Conservation (phyloP, 2,329 filamentous ascomycete genomes). For the Fusarium subglutinans region DNA sequence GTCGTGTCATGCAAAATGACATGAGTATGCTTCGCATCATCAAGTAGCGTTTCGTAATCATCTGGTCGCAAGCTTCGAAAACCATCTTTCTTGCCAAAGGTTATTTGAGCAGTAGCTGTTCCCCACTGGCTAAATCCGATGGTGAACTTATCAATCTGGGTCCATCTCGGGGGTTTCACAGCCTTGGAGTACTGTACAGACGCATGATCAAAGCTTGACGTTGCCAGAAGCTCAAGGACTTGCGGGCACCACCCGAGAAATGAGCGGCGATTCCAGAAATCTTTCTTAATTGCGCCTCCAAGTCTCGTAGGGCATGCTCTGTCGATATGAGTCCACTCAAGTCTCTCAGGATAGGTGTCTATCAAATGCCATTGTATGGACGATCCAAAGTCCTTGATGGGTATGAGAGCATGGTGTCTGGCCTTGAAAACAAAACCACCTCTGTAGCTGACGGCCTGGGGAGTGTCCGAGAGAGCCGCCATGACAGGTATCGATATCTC, state of each 20-base stretch:
- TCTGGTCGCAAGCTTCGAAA: neutral
- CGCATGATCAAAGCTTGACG: neutral
- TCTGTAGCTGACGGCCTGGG: neutral
- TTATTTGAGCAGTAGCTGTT: neutral
- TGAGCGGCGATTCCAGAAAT: neutral
- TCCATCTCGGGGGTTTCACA: neutral
- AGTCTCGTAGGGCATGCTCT: neutral
- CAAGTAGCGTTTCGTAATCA: neutral
- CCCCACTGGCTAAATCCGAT: neutral
- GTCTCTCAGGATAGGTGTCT: neutral
- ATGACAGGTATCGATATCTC: neutral
- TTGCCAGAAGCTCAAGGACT: neutral
- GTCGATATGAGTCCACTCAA: neutral
- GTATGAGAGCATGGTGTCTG: neutral
- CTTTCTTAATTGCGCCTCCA: rapidly evolving
- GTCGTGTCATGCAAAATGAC: neutral
- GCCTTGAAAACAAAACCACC: neutral
- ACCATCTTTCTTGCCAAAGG: neutral
- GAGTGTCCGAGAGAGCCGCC: neutral
- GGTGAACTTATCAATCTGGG: neutral
- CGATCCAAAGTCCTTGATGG: neutral
- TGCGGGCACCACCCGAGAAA: neutral
- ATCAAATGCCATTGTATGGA: neutral
- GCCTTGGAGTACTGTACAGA: neutral
- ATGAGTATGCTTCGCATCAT: neutral